Evolutionary conservation across 805 yeast genomes (phyloP).

Genomic region (Pichia ethanolica): DNA sequence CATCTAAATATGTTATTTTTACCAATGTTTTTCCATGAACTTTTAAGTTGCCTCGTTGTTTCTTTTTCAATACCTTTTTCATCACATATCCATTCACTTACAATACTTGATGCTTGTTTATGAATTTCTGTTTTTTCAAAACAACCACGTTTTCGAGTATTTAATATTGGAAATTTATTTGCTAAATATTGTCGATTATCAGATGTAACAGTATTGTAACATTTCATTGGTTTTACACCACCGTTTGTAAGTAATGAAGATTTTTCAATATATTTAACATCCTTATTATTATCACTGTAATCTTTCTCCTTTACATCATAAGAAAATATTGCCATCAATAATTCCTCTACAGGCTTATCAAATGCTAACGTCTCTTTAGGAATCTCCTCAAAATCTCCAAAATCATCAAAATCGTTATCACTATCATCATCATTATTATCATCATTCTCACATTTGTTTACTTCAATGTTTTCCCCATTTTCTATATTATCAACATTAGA

Average conservation of each 20-base stretch:
- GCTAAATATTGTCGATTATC: conserved; percentile 3
- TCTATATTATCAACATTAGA: background rate
- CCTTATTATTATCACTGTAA: background rate
- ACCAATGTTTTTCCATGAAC: background rate
- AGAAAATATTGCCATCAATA: conserved; percentile 5
- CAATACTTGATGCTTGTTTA: conserved; percentile 10
- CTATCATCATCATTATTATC: background rate
- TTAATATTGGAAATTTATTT: conserved; percentile 8
- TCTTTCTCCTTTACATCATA: background rate
- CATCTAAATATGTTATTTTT: conserved; percentile 13
- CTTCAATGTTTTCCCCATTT: background rate
- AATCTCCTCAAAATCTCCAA: conserved; percentile 20
- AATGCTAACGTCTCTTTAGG: background rate
- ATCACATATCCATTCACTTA: conserved; percentile 20
- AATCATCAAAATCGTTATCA: conserved; percentile 15
- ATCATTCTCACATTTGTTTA: background rate
- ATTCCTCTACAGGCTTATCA: conserved; percentile 4
- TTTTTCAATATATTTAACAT: background rate
- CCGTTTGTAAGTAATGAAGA: background rate
- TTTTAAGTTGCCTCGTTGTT: background rate
- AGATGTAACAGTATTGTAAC: conserved; percentile 11
- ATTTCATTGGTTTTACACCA: conserved; percentile 6
- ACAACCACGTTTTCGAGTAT: conserved; percentile 19
- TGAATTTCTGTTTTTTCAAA: conserved; percentile 10
- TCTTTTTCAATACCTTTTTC: conserved; percentile 17